Evolutionary conservation across 371 early-diverging fungal species (phyloP).

Genomic region (Saksenaea vasiformis): DNA sequence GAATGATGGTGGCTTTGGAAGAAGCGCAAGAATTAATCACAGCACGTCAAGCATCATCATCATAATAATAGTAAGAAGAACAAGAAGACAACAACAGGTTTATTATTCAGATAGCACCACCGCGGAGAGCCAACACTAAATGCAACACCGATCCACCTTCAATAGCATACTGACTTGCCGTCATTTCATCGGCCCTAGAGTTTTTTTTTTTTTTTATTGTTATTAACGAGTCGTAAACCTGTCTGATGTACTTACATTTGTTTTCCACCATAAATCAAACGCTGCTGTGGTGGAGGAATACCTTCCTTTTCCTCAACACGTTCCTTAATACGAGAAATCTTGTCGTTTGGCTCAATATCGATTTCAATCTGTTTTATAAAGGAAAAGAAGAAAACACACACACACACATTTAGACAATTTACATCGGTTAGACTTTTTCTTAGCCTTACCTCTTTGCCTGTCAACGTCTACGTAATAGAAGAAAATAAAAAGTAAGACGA

Average conservation of each 20-base stretch:
- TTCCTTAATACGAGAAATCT: conserved; percentile 92
- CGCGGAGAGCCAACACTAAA: conserved; percentile 97
- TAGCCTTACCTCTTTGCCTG: conserved; percentile 84
- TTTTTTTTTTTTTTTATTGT: neutral
- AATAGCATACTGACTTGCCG: conserved; percentile 77
- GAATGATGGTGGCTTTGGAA: conserved; percentile 47
- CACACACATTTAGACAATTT: neutral
- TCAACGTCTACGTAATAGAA: conserved; percentile 73
- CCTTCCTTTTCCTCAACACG: conserved; percentile 96
- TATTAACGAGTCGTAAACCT: neutral
- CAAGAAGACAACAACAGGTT: neutral
- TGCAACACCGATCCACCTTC: conserved; percentile 93
- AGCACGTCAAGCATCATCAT: neutral
- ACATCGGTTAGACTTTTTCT: too few relatives aligned
- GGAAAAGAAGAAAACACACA: too few relatives aligned
- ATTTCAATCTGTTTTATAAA: conserved; percentile 79
- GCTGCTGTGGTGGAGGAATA: conserved; percentile 95
- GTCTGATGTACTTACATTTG: conserved; percentile 83
- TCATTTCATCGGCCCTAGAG: conserved; percentile 85
- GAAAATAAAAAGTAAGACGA: conserved; percentile 3
- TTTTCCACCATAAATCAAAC: conserved; percentile 94
- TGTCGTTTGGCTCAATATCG: conserved; percentile 87
- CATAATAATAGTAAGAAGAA: neutral
- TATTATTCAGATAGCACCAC: conserved; percentile 66
- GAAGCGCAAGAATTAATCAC: conserved; percentile 34